Conservation (phyloP, 179 eudicot species). For the Carnegiea gigantea region DNA sequence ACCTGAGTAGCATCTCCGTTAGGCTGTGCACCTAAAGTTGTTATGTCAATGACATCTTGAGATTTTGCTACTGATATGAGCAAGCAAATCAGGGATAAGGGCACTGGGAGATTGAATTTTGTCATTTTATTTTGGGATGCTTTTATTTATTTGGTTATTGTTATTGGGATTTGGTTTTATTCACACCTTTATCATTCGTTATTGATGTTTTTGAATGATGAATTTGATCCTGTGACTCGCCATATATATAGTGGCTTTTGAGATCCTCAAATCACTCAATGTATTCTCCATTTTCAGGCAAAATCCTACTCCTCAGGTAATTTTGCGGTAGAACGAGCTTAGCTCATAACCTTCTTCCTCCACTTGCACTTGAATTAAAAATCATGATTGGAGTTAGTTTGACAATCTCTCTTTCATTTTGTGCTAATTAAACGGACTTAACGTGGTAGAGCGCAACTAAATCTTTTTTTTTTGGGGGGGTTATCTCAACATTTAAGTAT, state of each 20-base stretch:
- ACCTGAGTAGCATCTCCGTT: constrained; percentile 16
- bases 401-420: neutral
- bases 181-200: neutral
- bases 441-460: neutral
- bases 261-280: neutral
- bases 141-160: neutral
- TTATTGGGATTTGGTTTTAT: neutral
- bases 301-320: neutral
- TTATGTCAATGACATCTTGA: constrained; percentile 24
- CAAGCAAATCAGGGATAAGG: constrained; percentile 15
- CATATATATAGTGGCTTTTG: constrained; percentile 1
- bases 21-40: constrained; percentile 33
- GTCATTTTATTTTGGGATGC: constrained; percentile 10
- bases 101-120: constrained; percentile 5
- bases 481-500: too few species aligned
- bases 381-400: neutral
- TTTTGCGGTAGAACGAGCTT: constrained; percentile 4
- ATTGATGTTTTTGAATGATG: constrained; percentile 2
- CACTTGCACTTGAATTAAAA: neutral
- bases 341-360: neutral
- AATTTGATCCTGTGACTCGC: neutral
- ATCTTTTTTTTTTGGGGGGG: too few species aligned
- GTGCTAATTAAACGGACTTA: neutral
- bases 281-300: constrained; percentile 9
- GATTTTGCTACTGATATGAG: constrained; percentile 19